Conservation (phyloP, 2,329 filamentous ascomycete genomes). For the Hypoxylon sp. region DNA sequence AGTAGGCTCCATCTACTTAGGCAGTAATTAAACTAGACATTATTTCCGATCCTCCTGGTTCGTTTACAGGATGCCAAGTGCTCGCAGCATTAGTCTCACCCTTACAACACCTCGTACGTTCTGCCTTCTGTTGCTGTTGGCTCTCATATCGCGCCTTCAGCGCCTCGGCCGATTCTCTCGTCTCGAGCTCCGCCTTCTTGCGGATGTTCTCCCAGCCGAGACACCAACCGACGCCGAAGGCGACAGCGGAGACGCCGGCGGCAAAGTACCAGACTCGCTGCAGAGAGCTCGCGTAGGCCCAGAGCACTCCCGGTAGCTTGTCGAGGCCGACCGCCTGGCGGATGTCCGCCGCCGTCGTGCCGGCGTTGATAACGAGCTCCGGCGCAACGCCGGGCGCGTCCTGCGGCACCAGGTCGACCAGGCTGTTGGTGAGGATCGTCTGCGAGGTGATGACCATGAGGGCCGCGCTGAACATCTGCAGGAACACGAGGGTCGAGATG, state of each 20-base stretch:
- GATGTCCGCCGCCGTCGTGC: conserved; percentile 8
- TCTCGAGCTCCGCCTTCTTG: background rate
- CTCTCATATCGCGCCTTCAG: background rate
- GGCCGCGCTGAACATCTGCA: conserved; percentile 19
- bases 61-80: too few relatives aligned
- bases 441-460: conserved; percentile 10
- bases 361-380: conserved; percentile 14
- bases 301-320: conserved; percentile 2
- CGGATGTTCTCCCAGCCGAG: conserved; percentile 17
- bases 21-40: too few relatives aligned
- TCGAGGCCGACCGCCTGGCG: conserved; percentile 1
- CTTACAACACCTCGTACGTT: too few relatives aligned
- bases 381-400: conserved; percentile 19
- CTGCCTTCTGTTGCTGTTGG: too few relatives aligned
- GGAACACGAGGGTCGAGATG: conserved; percentile 21
- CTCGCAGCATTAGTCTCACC: background rate
- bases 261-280: conserved; percentile 21
- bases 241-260: background rate
- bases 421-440: conserved; percentile 25
- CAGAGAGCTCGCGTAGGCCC: conserved; percentile 13
- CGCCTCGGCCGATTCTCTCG: background rate
- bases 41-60: too few relatives aligned
- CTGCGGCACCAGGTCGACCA: conserved; percentile 7
- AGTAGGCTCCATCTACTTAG: too few relatives aligned
- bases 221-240: conserved; percentile 9